Evolutionary conservation across 148 eudicot genomes (phyloP), one percentile per base, ranked within the genome.

Genomic region (Talinum fruticosum): DNA sequence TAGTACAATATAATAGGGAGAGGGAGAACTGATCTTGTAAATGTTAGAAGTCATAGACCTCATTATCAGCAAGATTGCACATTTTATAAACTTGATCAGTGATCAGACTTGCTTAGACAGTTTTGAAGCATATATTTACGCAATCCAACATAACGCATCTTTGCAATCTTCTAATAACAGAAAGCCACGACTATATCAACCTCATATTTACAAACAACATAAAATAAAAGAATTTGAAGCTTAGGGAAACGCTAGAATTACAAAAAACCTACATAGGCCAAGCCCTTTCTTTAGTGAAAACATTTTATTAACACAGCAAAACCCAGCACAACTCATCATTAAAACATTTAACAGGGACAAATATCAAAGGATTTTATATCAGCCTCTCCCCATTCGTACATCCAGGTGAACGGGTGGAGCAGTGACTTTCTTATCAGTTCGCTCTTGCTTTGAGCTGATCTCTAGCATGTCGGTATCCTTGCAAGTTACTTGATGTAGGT

Each of bases 351-450:
- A 30, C n/a, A 71, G 34, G 47, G 23, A 64, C 51, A 5, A 16
- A 47, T n/a, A 1, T 32, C 51, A n/a, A 35, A 32, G 32, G 29
- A 62, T 10, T 18, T 57, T 34, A 28, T 28, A 47, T 85, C 81
- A 95, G 74, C 99, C 99, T 87, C 99, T 87, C 28, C 94, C 99
- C 82, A 88, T 77, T 80, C 83, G 82, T 36, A 95, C 97, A 82
- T 95, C 99, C 83, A 95, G 74, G 18, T 84, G 72, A 72, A 78
- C 49, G 23, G 74, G 44, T 57, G 47, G 73, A 36, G 77, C 79
- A 41, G 81, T 49, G 24, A 79, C 70, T 61, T 72, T 88, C 49
- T 79, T 86, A 32, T 26, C 82, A 57, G 69, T 83, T 80, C 79
- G 81, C 34, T 86, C 87, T 49, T 82, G 87, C 73, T 82, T 83